phyloP scores from a whole-genome alignment of 2,329 filamentous ascomycete species.

The Apiospora malaysiana region DNA sequence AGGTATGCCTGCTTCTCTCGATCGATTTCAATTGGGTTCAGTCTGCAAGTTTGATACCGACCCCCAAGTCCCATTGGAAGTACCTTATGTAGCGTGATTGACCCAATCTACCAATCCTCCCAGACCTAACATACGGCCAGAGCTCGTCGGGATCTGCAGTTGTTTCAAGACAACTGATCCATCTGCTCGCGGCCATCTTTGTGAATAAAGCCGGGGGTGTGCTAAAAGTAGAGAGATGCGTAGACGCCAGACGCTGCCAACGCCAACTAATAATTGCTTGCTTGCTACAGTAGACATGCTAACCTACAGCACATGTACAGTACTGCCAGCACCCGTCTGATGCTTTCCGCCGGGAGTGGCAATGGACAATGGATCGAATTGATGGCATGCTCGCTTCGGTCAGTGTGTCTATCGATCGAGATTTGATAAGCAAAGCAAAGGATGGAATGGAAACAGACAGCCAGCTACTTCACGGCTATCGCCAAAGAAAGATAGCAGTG shows the following conservation, averaged over 20 bases:
- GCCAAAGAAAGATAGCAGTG: background rate
- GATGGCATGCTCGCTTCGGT: background rate
- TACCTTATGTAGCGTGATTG: background rate
- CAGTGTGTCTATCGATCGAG: background rate
- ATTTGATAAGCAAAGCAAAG: background rate
- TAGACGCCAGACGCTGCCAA: constrained; percentile 7
- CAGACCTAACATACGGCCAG: background rate
- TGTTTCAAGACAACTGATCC: background rate
- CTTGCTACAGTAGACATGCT: background rate
- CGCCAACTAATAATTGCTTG: background rate
- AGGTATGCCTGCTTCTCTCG: background rate
- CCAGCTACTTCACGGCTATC: background rate
- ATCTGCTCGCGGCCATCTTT: background rate
- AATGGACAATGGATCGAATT: background rate
- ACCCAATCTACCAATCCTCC: background rate
- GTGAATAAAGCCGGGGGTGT: background rate
- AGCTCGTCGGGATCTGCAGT: constrained; percentile 2
- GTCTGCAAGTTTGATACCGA: background rate
- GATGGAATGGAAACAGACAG: background rate
- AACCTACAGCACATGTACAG: background rate
- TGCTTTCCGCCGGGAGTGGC: background rate
- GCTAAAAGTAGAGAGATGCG: background rate
- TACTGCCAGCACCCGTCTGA: background rate
- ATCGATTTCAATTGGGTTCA: constrained; percentile 15
- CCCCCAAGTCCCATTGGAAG: background rate